Percentiles rank a stretch among this genome's conserved stretches.
These are phyloP conservation scores for Aspergillus egyptiacus DNA, from an alignment of 495 filamentous ascomycete genomes.

Conservation along the genomic window DNA sequence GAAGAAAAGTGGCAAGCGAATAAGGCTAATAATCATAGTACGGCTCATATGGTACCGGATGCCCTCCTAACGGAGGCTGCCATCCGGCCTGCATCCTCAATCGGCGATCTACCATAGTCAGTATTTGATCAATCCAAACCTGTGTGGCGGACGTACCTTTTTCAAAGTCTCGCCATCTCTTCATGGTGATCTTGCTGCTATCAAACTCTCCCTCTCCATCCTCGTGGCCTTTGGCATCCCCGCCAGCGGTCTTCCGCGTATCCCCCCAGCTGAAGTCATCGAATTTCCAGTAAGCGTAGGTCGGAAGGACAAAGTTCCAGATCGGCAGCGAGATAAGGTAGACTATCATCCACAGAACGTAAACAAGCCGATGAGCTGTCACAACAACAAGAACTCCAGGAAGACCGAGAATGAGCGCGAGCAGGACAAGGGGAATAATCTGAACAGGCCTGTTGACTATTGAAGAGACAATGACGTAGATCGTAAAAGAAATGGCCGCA, in stretches of 20 bases:
- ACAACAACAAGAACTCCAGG: slow-evolving; percentile 90
- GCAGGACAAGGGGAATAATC: slow-evolving; percentile 83
- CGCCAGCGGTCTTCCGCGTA: slow-evolving; percentile 90
- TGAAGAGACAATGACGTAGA: slow-evolving; percentile 89
- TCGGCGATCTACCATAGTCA: slow-evolving; percentile 21
- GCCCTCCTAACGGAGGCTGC: slow-evolving; percentile 12
- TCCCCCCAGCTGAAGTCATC: slow-evolving; percentile 99
- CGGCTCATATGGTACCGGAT: slow-evolving; percentile 17
- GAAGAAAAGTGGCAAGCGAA: neutral
- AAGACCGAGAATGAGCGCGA: slow-evolving; percentile 88
- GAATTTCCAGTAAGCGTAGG: slow-evolving; percentile 98
- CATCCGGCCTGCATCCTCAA: slow-evolving; percentile 18
- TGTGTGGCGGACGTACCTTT: slow-evolving; percentile 45
- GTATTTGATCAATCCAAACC: neutral
- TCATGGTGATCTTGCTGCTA: slow-evolving; percentile 97
- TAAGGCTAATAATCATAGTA: slow-evolving; percentile 16
- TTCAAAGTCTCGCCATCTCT: slow-evolving; percentile 96
- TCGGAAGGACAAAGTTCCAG: slow-evolving; percentile 95
- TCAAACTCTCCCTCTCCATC: slow-evolving; percentile 96
- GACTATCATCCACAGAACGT: slow-evolving; percentile 94
- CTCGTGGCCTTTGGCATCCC: slow-evolving; percentile 76
- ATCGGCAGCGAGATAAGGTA: slow-evolving; percentile 90
- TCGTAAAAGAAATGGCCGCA: slow-evolving; percentile 92
- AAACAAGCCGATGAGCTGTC: slow-evolving; percentile 90
- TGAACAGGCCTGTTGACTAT: slow-evolving; percentile 80